Percentiles rank a stretch among this genome's conserved stretches.
phyloP scores from a whole-genome alignment of 1,284 basidiomycete genomes.

The Papiliotrema fonsecae region DNA sequence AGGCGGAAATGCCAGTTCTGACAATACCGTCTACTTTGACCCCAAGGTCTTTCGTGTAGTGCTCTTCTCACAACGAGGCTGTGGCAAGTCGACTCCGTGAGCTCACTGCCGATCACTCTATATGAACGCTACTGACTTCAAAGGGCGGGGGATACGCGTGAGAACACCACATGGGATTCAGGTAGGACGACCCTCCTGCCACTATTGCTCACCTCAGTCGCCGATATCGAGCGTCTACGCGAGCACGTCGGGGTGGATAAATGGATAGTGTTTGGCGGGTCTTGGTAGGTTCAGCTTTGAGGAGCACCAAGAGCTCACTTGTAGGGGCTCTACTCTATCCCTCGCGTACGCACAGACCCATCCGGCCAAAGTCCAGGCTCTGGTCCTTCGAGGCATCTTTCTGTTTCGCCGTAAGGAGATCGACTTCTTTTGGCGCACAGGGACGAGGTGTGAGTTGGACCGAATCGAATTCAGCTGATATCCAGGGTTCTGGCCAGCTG shows the following conservation, averaged over 20 bases:
- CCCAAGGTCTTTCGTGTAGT: slow-evolving; percentile 67
- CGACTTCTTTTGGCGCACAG: slow-evolving; percentile 81
- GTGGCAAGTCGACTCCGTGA: slow-evolving; percentile 78
- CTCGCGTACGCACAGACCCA: slow-evolving; percentile 82
- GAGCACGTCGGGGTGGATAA: slow-evolving; percentile 68
- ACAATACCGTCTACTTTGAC: slow-evolving; percentile 74
- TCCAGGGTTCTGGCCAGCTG: slow-evolving; percentile 69
- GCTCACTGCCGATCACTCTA: neutral
- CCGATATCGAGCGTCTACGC: slow-evolving; percentile 78
- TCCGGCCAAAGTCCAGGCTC: slow-evolving; percentile 70
- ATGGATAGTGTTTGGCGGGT: slow-evolving; percentile 90
- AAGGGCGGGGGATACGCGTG: slow-evolving; percentile 67
- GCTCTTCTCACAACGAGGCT: slow-evolving; percentile 75
- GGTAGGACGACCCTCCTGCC: slow-evolving; percentile 7
- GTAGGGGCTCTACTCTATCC: slow-evolving; percentile 81
- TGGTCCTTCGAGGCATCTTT: slow-evolving; percentile 89
- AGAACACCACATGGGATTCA: slow-evolving; percentile 93
- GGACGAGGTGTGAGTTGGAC: slow-evolving; percentile 40
- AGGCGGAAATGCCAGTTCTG: slow-evolving; percentile 34
- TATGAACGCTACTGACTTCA: slow-evolving; percentile 1
- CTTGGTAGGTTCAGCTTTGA: slow-evolving; percentile 58
- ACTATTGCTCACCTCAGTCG: slow-evolving; percentile 51
- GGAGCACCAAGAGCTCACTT: slow-evolving; percentile 2
- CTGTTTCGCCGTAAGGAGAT: slow-evolving; percentile 79
- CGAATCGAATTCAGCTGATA: slow-evolving; percentile 5